These are phyloP conservation scores for Zymoseptoria tritici DNA, from an alignment of 2,329 filamentous ascomycete genomes.

Conservation along the genomic window DNA sequence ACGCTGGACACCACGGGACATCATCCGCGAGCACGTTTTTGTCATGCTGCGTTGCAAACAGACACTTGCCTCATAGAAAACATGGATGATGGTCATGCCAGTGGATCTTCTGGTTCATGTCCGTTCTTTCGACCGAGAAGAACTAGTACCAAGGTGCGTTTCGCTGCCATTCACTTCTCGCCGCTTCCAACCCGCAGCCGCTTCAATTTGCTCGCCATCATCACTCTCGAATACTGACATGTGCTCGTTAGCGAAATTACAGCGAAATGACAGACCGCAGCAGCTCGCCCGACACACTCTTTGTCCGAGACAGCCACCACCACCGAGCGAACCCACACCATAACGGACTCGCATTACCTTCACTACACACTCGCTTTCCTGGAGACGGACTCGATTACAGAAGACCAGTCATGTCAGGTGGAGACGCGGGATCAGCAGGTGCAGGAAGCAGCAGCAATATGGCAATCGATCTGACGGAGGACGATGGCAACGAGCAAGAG, in stretches of 20 bases:
- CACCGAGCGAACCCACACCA: conserved; percentile 23
- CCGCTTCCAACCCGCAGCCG: neutral
- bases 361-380: conserved; percentile 30
- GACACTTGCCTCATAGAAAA: neutral
- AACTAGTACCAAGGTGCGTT: conserved; percentile 7
- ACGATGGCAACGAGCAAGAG: conserved; percentile 14
- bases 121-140: conserved; percentile 7
- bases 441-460: neutral
- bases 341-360: conserved; percentile 21
- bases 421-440: conserved; percentile 1
- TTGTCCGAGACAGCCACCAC: conserved; percentile 28
- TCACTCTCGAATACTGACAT: neutral
- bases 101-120: conserved; percentile 6
- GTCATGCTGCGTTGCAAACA: neutral
- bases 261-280: conserved; percentile 14
- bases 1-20: neutral
- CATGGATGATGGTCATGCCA: conserved; percentile 6
- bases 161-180: neutral
- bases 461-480: conserved; percentile 34
- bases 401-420: conserved; percentile 39
- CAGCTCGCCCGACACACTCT: conserved; percentile 20
- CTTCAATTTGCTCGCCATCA: neutral
- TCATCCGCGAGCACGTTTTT: neutral
- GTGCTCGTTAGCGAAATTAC: conserved; percentile 12
- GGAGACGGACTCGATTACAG: conserved; percentile 52